Evolutionary conservation across 352 stramenopile species (phyloP).

Genomic region (Globisporangium nagaii): DNA sequence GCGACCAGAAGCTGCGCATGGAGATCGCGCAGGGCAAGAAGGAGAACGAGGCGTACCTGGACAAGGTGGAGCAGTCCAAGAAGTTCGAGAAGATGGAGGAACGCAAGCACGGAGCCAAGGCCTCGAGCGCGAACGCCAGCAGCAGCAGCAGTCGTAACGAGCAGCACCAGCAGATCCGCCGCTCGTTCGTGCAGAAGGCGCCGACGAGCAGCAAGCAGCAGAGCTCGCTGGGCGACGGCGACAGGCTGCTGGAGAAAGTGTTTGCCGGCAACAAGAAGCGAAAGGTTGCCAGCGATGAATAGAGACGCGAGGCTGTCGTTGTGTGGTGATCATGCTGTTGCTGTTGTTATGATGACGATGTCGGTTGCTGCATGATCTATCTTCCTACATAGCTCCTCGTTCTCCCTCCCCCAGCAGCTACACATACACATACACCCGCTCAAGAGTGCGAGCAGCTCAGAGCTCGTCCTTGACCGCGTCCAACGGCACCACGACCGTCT

Average conservation of each 20-base stretch:
- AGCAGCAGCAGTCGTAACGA: slow-evolving; percentile 6
- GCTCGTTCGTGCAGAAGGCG: slow-evolving; percentile 72
- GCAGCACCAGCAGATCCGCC: slow-evolving; percentile 44
- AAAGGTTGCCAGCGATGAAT: slow-evolving; percentile 18
- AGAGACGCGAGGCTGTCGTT: neutral
- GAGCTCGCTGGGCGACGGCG: slow-evolving; percentile 40
- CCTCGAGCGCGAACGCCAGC: slow-evolving; percentile 17
- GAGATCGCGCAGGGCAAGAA: slow-evolving; percentile 86
- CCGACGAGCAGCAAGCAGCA: slow-evolving; percentile 65
- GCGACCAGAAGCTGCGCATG: slow-evolving; percentile 80
- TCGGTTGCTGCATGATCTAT: neutral
- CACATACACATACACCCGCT: slow-evolving; percentile 9
- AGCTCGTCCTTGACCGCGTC: slow-evolving; percentile 44
- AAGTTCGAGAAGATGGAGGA: slow-evolving; percentile 83
- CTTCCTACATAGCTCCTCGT: too few relatives aligned
- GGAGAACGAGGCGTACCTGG: slow-evolving; percentile 82
- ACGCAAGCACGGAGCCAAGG: slow-evolving; percentile 60
- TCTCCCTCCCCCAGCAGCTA: neutral
- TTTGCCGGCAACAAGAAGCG: slow-evolving; percentile 63
- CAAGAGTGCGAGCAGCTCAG: slow-evolving; percentile 1
- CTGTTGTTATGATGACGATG: neutral
- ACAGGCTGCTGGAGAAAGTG: slow-evolving; percentile 57
- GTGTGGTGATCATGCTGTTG: too few relatives aligned
- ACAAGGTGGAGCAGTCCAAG: slow-evolving; percentile 85
- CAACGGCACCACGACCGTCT: slow-evolving; percentile 40